phyloP scores from a whole-genome alignment of 345 rosid genomes.

The Tarenaya hassleriana region DNA sequence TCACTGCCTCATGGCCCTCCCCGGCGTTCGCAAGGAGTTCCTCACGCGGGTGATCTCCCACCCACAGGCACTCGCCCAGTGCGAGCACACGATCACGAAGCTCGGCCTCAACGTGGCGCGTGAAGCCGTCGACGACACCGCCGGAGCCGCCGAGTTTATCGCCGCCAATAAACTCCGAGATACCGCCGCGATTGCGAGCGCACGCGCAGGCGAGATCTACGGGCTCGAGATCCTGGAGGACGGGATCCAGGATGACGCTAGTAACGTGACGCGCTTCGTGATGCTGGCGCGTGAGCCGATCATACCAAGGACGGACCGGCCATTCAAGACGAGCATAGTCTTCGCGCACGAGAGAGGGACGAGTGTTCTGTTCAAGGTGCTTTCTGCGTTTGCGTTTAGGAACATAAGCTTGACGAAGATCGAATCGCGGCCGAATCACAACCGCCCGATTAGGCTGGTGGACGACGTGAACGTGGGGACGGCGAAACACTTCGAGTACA shows the following conservation, averaged over 20 bases:
- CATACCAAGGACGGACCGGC: conserved; percentile 77
- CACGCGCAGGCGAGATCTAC: conserved; percentile 78
- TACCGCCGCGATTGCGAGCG: conserved; percentile 81
- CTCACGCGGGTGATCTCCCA: conserved; percentile 78
- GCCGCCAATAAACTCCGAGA: conserved; percentile 55
- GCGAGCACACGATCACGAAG: conserved; percentile 65
- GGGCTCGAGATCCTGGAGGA: conserved; percentile 65
- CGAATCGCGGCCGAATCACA: conserved; percentile 79
- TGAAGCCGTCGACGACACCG: conserved; percentile 84
- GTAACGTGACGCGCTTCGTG: conserved; percentile 82
- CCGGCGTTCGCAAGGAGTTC: conserved; percentile 62
- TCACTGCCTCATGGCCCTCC: conserved; percentile 82
- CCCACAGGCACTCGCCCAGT: conserved; percentile 83
- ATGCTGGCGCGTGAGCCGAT: conserved; percentile 93
- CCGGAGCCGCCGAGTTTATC: conserved; percentile 79
- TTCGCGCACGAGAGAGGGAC: conserved; percentile 88
- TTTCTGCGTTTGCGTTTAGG: conserved; percentile 77
- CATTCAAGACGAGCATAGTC: conserved; percentile 88
- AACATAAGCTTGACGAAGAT: conserved; percentile 79
- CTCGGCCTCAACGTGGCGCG: conserved; percentile 63
- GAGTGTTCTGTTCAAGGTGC: conserved; percentile 73
- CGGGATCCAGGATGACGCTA: conserved; percentile 74
- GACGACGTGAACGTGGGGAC: conserved; percentile 77
- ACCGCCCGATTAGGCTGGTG: conserved; percentile 62
- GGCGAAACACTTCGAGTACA: conserved; percentile 85